These are phyloP conservation scores for Paecilomyces niveus DNA, from an alignment of 2,329 filamentous ascomycete genomes.

Conservation along the genomic window DNA sequence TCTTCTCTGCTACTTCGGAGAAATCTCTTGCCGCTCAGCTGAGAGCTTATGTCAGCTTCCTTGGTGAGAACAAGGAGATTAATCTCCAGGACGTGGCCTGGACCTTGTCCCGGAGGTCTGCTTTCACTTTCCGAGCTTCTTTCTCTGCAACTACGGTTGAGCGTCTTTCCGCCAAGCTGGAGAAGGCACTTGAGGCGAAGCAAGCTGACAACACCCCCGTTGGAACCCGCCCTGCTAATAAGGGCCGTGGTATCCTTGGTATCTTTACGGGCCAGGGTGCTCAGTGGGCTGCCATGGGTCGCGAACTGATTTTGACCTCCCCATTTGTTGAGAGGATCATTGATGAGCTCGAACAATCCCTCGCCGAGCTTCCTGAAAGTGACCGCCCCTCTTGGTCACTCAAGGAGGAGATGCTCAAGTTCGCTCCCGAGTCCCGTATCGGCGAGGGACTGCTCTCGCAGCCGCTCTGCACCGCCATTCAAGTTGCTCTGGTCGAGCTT, in stretches of 20 bases:
- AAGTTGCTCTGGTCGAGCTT: slow-evolving; percentile 13
- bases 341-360: neutral
- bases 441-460: slow-evolving; percentile 13
- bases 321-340: neutral
- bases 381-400: slow-evolving; percentile 11
- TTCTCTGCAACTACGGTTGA: neutral
- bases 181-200: neutral
- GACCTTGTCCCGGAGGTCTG: neutral
- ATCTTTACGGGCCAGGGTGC: slow-evolving; percentile 26
- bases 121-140: neutral
- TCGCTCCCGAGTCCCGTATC: slow-evolving; percentile 4
- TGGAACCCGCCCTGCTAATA: too few species aligned
- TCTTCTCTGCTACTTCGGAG: slow-evolving; percentile 1
- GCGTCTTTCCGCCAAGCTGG: neutral
- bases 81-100: neutral
- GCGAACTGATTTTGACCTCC: neutral
- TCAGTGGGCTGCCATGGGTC: slow-evolving; percentile 23
- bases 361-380: neutral
- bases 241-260: slow-evolving; percentile 6
- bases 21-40: neutral
- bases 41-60: too few species aligned
- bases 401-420: slow-evolving; percentile 9
- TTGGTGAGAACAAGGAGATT: neutral
- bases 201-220: slow-evolving; percentile 1
- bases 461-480: slow-evolving; percentile 16